Base-by-base conservation (phyloP, 306 rosid species). In the Erythrophleum fordii region DNA sequence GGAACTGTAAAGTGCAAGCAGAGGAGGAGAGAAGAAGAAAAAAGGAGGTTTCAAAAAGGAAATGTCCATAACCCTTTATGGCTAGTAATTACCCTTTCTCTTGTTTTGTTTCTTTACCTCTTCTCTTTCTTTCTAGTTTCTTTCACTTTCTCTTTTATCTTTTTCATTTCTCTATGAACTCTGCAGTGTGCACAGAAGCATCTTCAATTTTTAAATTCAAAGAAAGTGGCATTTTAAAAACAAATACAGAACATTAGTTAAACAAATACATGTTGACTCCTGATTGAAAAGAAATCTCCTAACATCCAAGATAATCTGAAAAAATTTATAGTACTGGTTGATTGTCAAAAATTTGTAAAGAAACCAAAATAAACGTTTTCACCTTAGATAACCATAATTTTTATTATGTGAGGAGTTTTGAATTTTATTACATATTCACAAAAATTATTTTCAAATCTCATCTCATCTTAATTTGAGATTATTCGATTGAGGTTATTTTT, bases 171-270 rank as follows among this genome's bases (percentile, higher is more conserved):
- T 61, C 66, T n/a, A 58, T 31, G 61, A 42, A 78, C 41, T 83
- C 58, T 34, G 66, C 72, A 34, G 2, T 81, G 68, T 34, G 60
- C 72, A 20, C 5, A 20, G 59, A 51, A 68, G 39, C 28, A 70
- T 23, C 28, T 56, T 6, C 66, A 78, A 74, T 51, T 52, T 76
- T 55, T 53, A 51, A 69, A 69, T 77, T 80, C 60, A 69, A 56
- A 62, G 72, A 55, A 64, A 71, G 69, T 20, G 2, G 37, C 14
- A 14, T 5, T 60, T 14, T 60, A 13, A 2, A 60, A 60, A 5
- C 8, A 28, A 55, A 22, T 55, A 55, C 8, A 23, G 16, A 45
- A 16, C 8, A 1, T 58, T 10, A 25, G 16, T 16, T 25, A 6
- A 58, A 58, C 34, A 23, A 23, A 37, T 6, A 37, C 4, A 6